These are phyloP conservation scores for Fraxinus platypoda DNA, from an alignment of 305 asterid species.

Conservation along the genomic window DNA sequence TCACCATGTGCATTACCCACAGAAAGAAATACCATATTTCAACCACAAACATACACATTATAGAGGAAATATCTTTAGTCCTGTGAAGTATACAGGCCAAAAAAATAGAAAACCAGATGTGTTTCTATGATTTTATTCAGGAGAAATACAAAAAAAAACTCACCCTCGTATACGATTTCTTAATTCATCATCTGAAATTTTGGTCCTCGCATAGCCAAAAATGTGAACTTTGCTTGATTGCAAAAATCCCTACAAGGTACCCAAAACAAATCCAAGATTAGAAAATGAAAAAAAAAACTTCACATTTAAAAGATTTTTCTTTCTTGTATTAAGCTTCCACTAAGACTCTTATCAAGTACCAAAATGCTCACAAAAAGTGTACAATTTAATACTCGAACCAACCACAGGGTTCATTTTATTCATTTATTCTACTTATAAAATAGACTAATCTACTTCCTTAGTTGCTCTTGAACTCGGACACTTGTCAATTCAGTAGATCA, in stretches of 20 bases:
- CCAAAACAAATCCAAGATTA: slow-evolving; percentile 20
- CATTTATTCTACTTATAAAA: neutral
- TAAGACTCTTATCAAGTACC: neutral
- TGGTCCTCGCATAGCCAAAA: slow-evolving; percentile 87
- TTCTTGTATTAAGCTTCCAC: neutral
- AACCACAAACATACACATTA: neutral
- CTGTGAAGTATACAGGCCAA: neutral
- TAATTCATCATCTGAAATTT: slow-evolving; percentile 73
- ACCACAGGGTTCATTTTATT: neutral
- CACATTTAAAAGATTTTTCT: neutral
- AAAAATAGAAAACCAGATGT: neutral
- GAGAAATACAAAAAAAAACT: slow-evolving; percentile 19
- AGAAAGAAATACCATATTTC: neutral
- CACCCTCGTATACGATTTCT: slow-evolving; percentile 79
- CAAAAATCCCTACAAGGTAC: slow-evolving; percentile 59
- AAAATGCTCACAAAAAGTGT: neutral
- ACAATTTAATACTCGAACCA: neutral
- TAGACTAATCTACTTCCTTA: neutral
- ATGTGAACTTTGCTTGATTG: slow-evolving; percentile 71
- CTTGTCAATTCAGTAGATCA: neutral
- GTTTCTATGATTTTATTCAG: neutral
- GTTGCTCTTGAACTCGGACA: neutral
- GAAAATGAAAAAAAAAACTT: neutral
- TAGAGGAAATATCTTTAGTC: neutral
- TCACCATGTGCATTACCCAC: neutral